Conservation (phyloP, 2,329 filamentous ascomycete genomes). For the Ceratocystis huliohia region DNA sequence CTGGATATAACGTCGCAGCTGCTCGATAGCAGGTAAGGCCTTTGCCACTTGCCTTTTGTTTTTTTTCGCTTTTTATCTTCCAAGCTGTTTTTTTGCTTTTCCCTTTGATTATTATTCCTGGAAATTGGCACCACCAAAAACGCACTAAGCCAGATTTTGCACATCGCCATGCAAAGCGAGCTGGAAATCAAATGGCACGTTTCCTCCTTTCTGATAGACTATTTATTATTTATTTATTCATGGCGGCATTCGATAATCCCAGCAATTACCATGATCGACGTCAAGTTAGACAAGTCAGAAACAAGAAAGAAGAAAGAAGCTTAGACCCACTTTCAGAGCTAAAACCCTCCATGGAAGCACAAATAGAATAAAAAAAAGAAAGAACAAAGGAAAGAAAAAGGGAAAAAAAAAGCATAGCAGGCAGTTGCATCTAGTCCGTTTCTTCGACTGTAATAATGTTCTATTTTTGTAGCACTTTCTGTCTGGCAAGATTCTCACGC, state of each 20-base stretch:
- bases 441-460: neutral
- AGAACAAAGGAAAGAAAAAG: neutral
- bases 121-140: neutral
- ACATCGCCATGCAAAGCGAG: neutral
- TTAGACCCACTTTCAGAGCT: neutral
- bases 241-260: neutral
- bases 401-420: neutral
- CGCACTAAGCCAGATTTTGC: neutral
- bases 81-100: neutral
- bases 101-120: neutral
- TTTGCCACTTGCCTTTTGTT: no score
- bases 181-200: neutral
- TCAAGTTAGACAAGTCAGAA: conserved; percentile 3
- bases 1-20: neutral
- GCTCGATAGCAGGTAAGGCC: no score
- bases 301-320: conserved; percentile 1
- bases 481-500: neutral
- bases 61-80: no score
- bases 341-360: no score
- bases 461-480: neutral
- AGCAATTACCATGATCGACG: neutral
- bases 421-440: neutral
- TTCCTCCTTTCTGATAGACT: neutral
- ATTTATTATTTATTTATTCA: neutral
- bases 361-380: neutral